These are phyloP conservation scores for Lentithecium fluviatile DNA, from an alignment of 495 filamentous ascomycete genomes.

Conservation along the genomic window DNA sequence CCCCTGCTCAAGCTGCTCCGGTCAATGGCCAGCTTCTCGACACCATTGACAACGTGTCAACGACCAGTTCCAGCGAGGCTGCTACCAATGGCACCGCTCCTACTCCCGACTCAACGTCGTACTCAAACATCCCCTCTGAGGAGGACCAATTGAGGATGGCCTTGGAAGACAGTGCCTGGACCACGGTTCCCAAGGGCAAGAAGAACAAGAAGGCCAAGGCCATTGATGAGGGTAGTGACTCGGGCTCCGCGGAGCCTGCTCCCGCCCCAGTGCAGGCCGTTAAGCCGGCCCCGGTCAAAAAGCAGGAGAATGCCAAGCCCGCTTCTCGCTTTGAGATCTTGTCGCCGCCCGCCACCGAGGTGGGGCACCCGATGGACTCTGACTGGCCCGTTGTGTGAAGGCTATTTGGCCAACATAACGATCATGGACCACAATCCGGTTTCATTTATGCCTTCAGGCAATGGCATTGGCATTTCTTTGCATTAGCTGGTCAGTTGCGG, in stretches of 20 bases:
- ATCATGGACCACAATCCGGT: not conserved
- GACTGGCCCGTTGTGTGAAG: constrained; percentile 53
- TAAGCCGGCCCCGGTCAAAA: constrained; percentile 10
- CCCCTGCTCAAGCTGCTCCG: constrained; percentile 8
- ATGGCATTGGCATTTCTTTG: no score
- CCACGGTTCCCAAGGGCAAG: constrained; percentile 61
- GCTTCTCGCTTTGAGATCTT: constrained; percentile 12
- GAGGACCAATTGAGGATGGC: constrained; percentile 80
- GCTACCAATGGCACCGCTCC: constrained; percentile 34
- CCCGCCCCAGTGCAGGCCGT: constrained; percentile 5
- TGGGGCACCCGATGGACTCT: constrained; percentile 51
- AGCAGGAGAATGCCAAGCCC: constrained; percentile 6
- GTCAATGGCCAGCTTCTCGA: constrained; percentile 62
- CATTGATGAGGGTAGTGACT: constrained; percentile 34
- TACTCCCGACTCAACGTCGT: constrained; percentile 31
- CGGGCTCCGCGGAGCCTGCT: constrained; percentile 2
- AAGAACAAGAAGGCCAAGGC: constrained; percentile 62
- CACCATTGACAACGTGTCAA: constrained; percentile 61
- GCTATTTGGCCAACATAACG: not conserved
- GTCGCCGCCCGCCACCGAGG: constrained; percentile 5
- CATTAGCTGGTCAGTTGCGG: no score
- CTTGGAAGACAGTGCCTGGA: constrained; percentile 66
- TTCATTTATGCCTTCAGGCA: not conserved
- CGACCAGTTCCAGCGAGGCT: constrained; percentile 38
- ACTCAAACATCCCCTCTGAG: constrained; percentile 66